phyloP scores from a whole-genome alignment of 768 basidiomycete genomes.

The Tulasnella sp. region DNA sequence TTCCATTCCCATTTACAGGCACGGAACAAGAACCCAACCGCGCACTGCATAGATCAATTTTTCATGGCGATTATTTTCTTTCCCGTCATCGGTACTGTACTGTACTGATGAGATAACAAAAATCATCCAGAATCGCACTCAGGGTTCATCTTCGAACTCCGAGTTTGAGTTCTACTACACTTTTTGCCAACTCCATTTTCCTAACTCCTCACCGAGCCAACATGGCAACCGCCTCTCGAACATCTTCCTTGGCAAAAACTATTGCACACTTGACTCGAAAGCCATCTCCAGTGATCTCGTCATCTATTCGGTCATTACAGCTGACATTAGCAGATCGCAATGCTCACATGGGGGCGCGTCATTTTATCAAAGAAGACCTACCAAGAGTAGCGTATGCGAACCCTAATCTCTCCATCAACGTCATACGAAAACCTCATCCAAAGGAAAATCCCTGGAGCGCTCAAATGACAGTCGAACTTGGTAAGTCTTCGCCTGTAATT shows the following conservation, averaged over 20 bases:
- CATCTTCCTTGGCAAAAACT: constrained; percentile 15
- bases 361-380: constrained; percentile 68
- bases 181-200: background rate
- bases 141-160: background rate
- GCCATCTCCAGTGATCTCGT: constrained; percentile 10
- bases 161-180: background rate
- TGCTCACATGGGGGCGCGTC: constrained; percentile 27
- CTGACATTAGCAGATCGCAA: constrained; percentile 14
- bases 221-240: background rate
- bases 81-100: no score
- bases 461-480: constrained; percentile 45
- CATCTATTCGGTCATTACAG: constrained; percentile 5
- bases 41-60: no score
- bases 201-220: background rate
- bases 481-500: constrained; percentile 33
- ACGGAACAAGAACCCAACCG: no score
- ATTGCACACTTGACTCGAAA: constrained; percentile 1
- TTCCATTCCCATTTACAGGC: no score
- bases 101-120: background rate
- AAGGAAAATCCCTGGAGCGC: constrained; percentile 45
- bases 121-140: background rate
- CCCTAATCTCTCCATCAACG: constrained; percentile 47
- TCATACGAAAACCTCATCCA: constrained; percentile 42
- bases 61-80: no score
- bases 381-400: constrained; percentile 69